These are phyloP conservation scores for Gracilaria gracilis DNA, from an alignment of 23 red algal genomes.

Conservation along the genomic window DNA sequence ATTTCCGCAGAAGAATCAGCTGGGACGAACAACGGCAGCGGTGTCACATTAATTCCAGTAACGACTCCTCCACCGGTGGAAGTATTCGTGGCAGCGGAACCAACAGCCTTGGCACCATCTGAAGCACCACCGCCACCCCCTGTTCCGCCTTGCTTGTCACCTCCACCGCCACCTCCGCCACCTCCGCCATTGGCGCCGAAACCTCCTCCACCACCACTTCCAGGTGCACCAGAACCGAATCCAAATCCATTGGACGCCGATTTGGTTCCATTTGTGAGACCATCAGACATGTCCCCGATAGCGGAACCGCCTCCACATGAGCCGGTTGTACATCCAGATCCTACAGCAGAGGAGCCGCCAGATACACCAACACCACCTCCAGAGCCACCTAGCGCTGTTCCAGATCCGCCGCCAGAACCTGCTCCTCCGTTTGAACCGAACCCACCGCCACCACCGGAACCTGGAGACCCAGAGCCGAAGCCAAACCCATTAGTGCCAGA, in stretches of 20 bases:
- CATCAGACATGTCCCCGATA: constrained; percentile 15
- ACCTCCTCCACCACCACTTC: constrained; percentile 47
- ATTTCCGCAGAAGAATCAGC: background rate
- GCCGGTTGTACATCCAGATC: constrained; percentile 60
- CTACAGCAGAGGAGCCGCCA: constrained; percentile 27
- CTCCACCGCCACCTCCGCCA: constrained; percentile 47
- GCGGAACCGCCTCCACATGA: constrained; percentile 60
- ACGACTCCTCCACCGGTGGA: constrained; percentile 41
- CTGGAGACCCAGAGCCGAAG: constrained; percentile 54
- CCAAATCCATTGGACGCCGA: constrained; percentile 47
- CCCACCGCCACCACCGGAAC: constrained; percentile 61
- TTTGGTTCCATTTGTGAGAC: background rate
- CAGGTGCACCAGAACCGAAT: constrained; percentile 58
- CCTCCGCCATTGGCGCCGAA: constrained; percentile 61
- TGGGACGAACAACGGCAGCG: constrained; percentile 11
- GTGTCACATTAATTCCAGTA: constrained; percentile 23
- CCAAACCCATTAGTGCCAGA: constrained; percentile 53
- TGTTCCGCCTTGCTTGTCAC: constrained; percentile 42
- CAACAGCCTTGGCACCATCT: constrained; percentile 28
- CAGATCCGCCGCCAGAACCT: constrained; percentile 49
- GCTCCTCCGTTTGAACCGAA: constrained; percentile 61
- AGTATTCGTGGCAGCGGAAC: constrained; percentile 48
- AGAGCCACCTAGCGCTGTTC: constrained; percentile 50
- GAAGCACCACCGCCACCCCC: constrained; percentile 56
- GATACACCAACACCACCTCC: constrained; percentile 55